A percentile compares a stretch with the other conserved stretches of the same genome.
Conservation (phyloP, 192 early-diverging fungal species). For the Backusella tarrabulga region DNA sequence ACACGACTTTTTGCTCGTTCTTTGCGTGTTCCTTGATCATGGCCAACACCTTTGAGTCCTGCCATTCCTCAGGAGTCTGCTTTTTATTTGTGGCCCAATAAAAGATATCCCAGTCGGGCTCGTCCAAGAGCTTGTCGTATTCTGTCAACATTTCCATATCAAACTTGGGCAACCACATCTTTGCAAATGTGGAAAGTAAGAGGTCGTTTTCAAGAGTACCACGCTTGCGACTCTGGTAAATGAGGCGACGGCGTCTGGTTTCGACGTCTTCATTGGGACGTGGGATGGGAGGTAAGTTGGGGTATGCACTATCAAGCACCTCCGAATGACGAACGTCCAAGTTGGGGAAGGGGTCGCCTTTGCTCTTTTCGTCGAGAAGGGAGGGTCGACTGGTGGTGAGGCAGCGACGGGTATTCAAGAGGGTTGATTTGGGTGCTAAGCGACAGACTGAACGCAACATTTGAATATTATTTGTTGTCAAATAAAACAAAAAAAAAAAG, state of each 20-base stretch:
- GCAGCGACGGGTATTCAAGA: background rate
- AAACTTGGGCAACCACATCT: slow-evolving; percentile 55
- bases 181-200: slow-evolving; percentile 85
- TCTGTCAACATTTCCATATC: slow-evolving; percentile 61
- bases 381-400: background rate
- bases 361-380: background rate
- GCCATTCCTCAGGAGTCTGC: slow-evolving; percentile 51
- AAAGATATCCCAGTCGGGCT: slow-evolving; percentile 96
- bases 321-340: slow-evolving; percentile 33
- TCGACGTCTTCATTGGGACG: slow-evolving; percentile 65
- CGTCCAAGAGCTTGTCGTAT: slow-evolving; percentile 81
- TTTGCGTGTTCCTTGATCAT: slow-evolving; percentile 75
- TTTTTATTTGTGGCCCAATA: slow-evolving; percentile 84
- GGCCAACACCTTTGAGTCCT: slow-evolving; percentile 51
- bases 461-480: too few relatives aligned
- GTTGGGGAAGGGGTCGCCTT: slow-evolving; percentile 37
- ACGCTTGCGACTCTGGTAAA: slow-evolving; percentile 88
- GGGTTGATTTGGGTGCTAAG: background rate
- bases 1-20: slow-evolving; percentile 69
- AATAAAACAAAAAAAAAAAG: background rate
- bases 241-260: slow-evolving; percentile 75
- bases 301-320: slow-evolving; percentile 26
- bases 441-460: background rate
- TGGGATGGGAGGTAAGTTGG: slow-evolving; percentile 51
- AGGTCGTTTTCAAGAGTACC: slow-evolving; percentile 95